These are phyloP conservation scores for Russula dissimulans DNA, from an alignment of 768 basidiomycete genomes.

Conservation along the genomic window DNA sequence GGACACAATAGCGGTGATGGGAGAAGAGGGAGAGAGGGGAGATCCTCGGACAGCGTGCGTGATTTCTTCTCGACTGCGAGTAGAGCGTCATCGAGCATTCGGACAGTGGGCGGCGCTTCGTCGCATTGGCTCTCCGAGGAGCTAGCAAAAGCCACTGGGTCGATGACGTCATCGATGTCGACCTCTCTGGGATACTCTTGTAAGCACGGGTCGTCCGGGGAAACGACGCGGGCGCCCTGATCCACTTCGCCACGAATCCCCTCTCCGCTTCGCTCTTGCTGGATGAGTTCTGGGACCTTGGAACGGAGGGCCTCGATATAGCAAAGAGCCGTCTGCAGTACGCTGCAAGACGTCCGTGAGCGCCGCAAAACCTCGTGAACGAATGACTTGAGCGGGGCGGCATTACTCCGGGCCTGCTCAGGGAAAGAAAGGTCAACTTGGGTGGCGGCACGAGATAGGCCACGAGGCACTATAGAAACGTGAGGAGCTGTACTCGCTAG, in stretches of 20 bases:
- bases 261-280: constrained; percentile 39
- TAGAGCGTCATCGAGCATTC: constrained; percentile 10
- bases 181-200: constrained; percentile 33
- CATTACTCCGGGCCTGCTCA: constrained; percentile 25
- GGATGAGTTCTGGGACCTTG: constrained; percentile 55
- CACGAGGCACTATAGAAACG: constrained; percentile 23
- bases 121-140: constrained; percentile 1
- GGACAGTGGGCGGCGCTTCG: constrained; percentile 11
- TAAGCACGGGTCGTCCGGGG: constrained; percentile 28
- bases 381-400: constrained; percentile 62
- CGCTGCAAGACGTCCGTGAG: constrained; percentile 73
- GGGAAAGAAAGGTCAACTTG: constrained; percentile 21
- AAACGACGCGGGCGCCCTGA: constrained; percentile 35
- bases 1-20: constrained; percentile 82
- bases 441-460: constrained; percentile 21
- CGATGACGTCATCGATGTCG: constrained; percentile 18
- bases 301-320: constrained; percentile 78
- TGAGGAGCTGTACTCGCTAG: constrained; percentile 25
- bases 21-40: constrained; percentile 36
- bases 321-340: constrained; percentile 80
- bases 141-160: constrained; percentile 1
- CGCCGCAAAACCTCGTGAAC: constrained; percentile 85
- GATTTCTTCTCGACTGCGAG: constrained; percentile 14
- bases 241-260: constrained; percentile 34
- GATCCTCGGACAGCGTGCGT: constrained; percentile 17